Percentiles rank a stretch among this genome's conserved stretches.
Evolutionary conservation across 257 asterid genomes (phyloP).

Genomic region (Echium plantagineum): DNA sequence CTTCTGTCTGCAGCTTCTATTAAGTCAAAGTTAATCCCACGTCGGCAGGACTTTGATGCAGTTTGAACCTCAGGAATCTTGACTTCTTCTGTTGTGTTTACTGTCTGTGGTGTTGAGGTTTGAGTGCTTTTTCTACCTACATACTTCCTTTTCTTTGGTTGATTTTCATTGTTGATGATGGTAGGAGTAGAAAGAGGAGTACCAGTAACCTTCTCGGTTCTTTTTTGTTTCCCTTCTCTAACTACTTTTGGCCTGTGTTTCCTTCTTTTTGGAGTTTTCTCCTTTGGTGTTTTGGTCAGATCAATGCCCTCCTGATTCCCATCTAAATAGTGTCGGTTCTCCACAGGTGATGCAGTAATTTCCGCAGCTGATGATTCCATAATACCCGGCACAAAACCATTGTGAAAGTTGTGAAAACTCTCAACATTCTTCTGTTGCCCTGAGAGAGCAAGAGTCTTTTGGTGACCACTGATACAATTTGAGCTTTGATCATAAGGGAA

Average conservation of each 20-base stretch:
- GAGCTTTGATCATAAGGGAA: conserved; percentile 17
- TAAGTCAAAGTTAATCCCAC: conserved; percentile 45
- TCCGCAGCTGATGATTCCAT: conserved; percentile 23
- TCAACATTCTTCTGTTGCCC: conserved; percentile 16
- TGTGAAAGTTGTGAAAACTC: too few relatives aligned
- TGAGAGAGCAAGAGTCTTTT: conserved; percentile 15
- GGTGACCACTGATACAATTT: conserved; percentile 25
- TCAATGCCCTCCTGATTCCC: conserved; percentile 38
- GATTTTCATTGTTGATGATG: conserved; percentile 12
- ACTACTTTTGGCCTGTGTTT: conserved; percentile 90
- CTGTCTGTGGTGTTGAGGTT: conserved; percentile 17
- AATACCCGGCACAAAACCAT: conserved; percentile 16
- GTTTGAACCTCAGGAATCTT: conserved; percentile 22
- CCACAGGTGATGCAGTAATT: conserved; percentile 18
- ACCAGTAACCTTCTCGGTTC: conserved; percentile 29
- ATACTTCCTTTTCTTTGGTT: conserved; percentile 52
- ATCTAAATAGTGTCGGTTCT: conserved; percentile 18
- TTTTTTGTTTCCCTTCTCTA: conserved; percentile 59
- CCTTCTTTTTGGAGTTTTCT: conserved; percentile 54
- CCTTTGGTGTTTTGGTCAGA: conserved; percentile 61
- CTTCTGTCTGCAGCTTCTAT: conserved; percentile 29
- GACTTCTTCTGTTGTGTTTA: conserved; percentile 9
- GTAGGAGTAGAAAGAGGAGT: conserved; percentile 20
- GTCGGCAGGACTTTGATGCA: conserved; percentile 43
- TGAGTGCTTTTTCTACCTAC: conserved; percentile 31